These are phyloP conservation scores for Plenodomus biglobosus DNA, from an alignment of 2,329 filamentous ascomycete genomes.

Conservation along the genomic window DNA sequence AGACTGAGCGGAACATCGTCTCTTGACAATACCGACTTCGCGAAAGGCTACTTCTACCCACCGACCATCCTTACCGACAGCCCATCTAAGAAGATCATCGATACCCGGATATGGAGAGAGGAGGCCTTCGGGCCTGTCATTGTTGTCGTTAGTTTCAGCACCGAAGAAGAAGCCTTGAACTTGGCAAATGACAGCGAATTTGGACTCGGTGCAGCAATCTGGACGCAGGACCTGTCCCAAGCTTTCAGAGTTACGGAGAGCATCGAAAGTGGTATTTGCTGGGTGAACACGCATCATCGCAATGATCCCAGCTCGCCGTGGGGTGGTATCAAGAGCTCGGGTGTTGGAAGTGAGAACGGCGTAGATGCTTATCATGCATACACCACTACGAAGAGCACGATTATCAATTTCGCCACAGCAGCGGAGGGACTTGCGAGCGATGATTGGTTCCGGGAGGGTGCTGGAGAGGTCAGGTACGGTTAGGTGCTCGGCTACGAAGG, in stretches of 20 bases:
- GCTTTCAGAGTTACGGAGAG: constrained; percentile 51
- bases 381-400: constrained; percentile 62
- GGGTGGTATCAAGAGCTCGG: constrained; percentile 64
- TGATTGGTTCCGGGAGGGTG: constrained; percentile 68
- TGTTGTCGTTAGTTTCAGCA: constrained; percentile 51
- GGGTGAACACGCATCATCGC: constrained; percentile 62
- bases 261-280: constrained; percentile 54
- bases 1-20: constrained; percentile 52
- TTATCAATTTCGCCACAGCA: constrained; percentile 66
- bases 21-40: constrained; percentile 56
- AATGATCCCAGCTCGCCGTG: constrained; percentile 73
- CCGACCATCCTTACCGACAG: constrained; percentile 48
- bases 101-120: constrained; percentile 46
- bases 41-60: constrained; percentile 54
- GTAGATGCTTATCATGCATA: constrained; percentile 54
- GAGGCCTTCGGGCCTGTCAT: constrained; percentile 58
- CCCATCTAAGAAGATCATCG: constrained; percentile 33
- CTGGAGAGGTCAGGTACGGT: constrained; percentile 62
- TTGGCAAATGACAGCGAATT: constrained; percentile 56
- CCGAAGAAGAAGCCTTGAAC: constrained; percentile 50
- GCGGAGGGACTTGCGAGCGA: constrained; percentile 57
- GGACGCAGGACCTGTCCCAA: constrained; percentile 54
- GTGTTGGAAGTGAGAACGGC: constrained; percentile 73
- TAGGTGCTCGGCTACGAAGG: background rate
- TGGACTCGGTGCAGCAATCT: constrained; percentile 54